These are phyloP conservation scores for Abortiporus biennis DNA, from an alignment of 1,284 basidiomycete genomes.

Conservation along the genomic window DNA sequence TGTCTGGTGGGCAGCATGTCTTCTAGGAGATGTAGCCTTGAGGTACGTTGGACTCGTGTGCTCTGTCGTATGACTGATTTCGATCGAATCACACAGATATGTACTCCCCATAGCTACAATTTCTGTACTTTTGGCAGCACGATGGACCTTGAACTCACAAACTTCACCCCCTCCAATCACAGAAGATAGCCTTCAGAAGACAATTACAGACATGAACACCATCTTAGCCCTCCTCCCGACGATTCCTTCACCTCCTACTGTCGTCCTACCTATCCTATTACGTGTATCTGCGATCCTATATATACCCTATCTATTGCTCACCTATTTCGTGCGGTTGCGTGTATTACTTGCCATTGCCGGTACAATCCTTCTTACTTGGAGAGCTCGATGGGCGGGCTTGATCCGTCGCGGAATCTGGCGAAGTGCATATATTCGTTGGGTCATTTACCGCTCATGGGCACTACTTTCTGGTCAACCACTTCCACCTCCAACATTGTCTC, in stretches of 20 bases:
- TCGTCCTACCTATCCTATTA: conserved; percentile 26
- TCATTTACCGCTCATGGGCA: conserved; percentile 41
- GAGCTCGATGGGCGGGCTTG: conserved; percentile 57
- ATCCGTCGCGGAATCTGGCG: conserved; percentile 49
- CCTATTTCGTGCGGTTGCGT: conserved; percentile 49
- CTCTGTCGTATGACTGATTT: conserved; percentile 1
- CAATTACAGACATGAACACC: conserved; percentile 48
- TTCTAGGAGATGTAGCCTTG: conserved; percentile 50
- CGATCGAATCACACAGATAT: conserved; percentile 29
- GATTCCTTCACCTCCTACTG: conserved; percentile 20
- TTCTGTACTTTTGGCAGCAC: conserved; percentile 26
- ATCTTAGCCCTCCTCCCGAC: conserved; percentile 42
- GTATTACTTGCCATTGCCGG: conserved; percentile 56
- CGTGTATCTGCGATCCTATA: conserved; percentile 47
- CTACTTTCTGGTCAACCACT: conserved; percentile 48
- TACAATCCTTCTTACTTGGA: conserved; percentile 52
- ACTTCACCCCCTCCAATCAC: conserved; percentile 38
- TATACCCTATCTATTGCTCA: conserved; percentile 54
- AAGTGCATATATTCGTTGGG: conserved; percentile 65
- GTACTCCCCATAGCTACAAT: conserved; percentile 36
- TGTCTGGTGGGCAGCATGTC: conserved; percentile 74
- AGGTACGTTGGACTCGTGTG: conserved; percentile 36
- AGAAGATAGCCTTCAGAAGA: conserved; percentile 54
- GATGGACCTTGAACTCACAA: conserved; percentile 21
- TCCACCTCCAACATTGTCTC: conserved; percentile 25